phyloP scores from a whole-genome alignment of 2,329 filamentous ascomycete genomes.

The Pseudogymnoascus sp. region DNA sequence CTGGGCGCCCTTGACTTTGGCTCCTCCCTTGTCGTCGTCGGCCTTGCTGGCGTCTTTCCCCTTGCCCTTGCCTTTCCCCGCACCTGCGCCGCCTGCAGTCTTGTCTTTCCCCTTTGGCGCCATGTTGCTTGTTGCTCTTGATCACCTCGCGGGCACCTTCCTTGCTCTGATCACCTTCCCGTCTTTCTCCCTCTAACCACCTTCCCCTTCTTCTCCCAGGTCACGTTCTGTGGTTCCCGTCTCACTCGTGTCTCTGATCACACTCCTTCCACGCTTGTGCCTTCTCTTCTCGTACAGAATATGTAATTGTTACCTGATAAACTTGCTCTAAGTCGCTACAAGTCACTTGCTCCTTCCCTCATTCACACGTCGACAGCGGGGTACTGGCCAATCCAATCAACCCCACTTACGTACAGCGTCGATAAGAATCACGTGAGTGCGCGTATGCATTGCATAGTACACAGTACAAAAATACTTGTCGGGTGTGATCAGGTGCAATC shows the following conservation, averaged over 20 bases:
- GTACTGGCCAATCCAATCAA: not conserved
- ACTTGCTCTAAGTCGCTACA: not conserved
- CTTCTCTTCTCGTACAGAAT: not conserved
- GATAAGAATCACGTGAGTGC: not conserved
- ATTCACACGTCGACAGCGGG: not conserved
- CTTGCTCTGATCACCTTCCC: not conserved
- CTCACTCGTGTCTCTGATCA: not conserved
- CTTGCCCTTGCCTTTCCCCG: conserved; percentile 12
- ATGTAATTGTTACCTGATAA: not conserved
- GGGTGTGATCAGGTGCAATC: not conserved
- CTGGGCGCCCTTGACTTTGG: conserved; percentile 52
- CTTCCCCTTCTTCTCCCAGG: not conserved
- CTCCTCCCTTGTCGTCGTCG: conserved; percentile 30
- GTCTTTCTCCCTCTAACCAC: not conserved
- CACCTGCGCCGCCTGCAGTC: conserved; percentile 10
- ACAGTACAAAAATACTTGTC: not conserved
- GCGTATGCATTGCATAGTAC: not conserved
- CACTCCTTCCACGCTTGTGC: not conserved
- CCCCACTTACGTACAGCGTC: not conserved
- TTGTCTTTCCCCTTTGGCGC: conserved; percentile 24
- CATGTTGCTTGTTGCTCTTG: conserved; percentile 14
- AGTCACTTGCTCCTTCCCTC: not conserved
- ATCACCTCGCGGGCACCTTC: not conserved
- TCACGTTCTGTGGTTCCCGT: not conserved
- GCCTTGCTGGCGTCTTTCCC: conserved; percentile 32